phyloP scores from a whole-genome alignment of 1,284 basidiomycete species.

The Chalciporus sp. region DNA sequence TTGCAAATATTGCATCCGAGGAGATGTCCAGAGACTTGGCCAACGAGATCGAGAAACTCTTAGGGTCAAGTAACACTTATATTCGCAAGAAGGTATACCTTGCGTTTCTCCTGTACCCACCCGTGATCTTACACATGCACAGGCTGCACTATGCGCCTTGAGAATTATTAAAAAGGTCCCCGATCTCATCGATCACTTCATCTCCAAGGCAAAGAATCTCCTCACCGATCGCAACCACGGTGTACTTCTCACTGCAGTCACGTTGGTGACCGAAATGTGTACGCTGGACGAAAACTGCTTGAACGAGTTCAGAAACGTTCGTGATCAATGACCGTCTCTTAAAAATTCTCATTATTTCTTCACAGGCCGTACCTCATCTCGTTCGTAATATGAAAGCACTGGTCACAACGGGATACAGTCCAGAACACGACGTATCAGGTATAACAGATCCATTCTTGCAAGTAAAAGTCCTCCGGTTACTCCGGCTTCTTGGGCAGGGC shows the following conservation, averaged over 20 bases:
- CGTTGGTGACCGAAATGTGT: conserved; percentile 95
- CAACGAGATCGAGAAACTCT: conserved; percentile 96
- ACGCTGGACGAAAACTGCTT: conserved; percentile 74
- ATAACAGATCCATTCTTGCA: conserved; percentile 99
- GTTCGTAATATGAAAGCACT: conserved; percentile 96
- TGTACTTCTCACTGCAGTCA: conserved; percentile 91
- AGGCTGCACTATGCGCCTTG: conserved; percentile 97
- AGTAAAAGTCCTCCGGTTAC: conserved; percentile 93
- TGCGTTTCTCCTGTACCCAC: neutral
- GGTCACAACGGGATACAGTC: conserved; percentile 96
- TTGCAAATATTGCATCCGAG: conserved; percentile 98
- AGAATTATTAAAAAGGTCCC: conserved; percentile 97
- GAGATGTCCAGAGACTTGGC: conserved; percentile 97
- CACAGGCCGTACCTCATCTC: conserved; percentile 87
- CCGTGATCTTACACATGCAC: conserved; percentile 10
- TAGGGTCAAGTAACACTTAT: conserved; percentile 98
- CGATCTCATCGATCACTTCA: conserved; percentile 94
- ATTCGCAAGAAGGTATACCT: conserved; percentile 91
- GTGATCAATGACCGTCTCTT: conserved; percentile 19
- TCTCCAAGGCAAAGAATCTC: conserved; percentile 85
- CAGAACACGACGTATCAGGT: conserved; percentile 99
- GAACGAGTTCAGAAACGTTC: conserved; percentile 87
- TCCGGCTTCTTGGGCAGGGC: conserved; percentile 86
- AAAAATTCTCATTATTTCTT: conserved; percentile 6
- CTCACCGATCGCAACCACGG: conserved; percentile 97